Evolutionary conservation across 2,329 filamentous ascomycete species (phyloP).

Genomic region (Diaporthe amygdali): DNA sequence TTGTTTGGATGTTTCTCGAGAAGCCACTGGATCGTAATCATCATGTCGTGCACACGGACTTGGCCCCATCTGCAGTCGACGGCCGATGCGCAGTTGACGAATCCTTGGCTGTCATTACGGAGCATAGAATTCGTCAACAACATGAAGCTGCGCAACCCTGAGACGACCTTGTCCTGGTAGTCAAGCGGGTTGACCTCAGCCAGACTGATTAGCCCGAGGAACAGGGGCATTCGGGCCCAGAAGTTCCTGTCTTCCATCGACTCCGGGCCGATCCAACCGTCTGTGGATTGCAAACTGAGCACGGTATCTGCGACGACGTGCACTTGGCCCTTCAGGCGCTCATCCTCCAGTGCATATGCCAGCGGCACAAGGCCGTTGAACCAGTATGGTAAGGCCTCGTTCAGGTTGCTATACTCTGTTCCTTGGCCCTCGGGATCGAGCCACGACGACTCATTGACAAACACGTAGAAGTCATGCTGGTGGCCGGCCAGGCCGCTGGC

Average conservation of each 20-base stretch:
- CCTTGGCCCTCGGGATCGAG: conserved; percentile 44
- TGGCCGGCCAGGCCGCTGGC: conserved; percentile 59
- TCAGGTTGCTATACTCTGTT: conserved; percentile 58
- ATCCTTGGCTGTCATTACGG: conserved; percentile 27
- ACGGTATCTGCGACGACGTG: conserved; percentile 45
- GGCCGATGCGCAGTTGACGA: conserved; percentile 23
- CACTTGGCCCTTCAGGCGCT: conserved; percentile 52
- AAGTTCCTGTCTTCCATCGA: conserved; percentile 33
- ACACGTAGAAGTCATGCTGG: conserved; percentile 58
- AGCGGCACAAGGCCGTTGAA: conserved; percentile 64
- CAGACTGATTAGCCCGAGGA: conserved; percentile 39
- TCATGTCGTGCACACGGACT: conserved; percentile 29
- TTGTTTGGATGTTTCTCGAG: conserved; percentile 34
- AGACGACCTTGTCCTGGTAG: conserved; percentile 24
- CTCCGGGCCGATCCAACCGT: conserved; percentile 60
- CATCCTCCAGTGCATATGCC: conserved; percentile 55
- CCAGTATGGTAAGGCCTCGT: conserved; percentile 65
- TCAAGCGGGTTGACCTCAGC: conserved; percentile 36
- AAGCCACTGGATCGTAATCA: conserved; percentile 36
- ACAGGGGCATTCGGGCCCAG: conserved; percentile 38
- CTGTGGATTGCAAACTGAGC: conserved; percentile 44
- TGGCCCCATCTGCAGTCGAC: conserved; percentile 30
- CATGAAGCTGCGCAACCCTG: conserved; percentile 28
- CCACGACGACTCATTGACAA: conserved; percentile 57
- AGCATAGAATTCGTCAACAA: conserved; percentile 29